Evolutionary conservation across 495 filamentous ascomycete species (phyloP).

Genomic region (Aspergillus haitiensis): DNA sequence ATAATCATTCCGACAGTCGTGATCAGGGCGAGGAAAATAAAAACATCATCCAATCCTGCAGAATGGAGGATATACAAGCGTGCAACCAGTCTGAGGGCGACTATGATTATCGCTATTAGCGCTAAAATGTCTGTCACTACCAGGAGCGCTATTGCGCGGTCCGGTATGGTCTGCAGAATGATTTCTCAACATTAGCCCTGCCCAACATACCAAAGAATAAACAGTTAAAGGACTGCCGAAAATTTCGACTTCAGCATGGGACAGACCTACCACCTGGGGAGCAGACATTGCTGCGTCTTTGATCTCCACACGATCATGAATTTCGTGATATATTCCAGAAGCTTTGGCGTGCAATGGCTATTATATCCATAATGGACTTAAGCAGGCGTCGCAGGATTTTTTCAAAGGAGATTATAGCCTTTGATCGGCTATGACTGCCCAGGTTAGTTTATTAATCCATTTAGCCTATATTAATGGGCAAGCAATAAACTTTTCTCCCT

Average conservation of each 20-base stretch:
- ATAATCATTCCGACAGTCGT: background rate
- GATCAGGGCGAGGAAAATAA: background rate
- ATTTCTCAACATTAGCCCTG: background rate
- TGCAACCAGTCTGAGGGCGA: background rate
- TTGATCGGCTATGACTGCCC: background rate
- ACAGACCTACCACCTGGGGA: background rate
- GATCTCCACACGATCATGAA: background rate
- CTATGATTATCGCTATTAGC: background rate
- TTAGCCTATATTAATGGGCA: background rate
- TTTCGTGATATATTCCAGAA: background rate
- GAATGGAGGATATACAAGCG: background rate
- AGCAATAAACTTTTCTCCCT: background rate
- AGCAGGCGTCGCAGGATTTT: background rate
- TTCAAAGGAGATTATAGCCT: background rate
- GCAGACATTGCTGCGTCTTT: background rate
- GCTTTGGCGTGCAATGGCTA: background rate
- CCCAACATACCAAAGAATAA: background rate
- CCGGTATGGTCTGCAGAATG: background rate
- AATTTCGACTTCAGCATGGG: background rate
- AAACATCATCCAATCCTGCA: background rate
- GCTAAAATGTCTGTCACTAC: background rate
- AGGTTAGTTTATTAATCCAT: background rate
- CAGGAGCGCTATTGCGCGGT: background rate
- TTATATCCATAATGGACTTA: background rate
- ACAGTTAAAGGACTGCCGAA: background rate